Base-by-base conservation (phyloP, 345 rosid genomes). In the Eucalyptus grandis region DNA sequence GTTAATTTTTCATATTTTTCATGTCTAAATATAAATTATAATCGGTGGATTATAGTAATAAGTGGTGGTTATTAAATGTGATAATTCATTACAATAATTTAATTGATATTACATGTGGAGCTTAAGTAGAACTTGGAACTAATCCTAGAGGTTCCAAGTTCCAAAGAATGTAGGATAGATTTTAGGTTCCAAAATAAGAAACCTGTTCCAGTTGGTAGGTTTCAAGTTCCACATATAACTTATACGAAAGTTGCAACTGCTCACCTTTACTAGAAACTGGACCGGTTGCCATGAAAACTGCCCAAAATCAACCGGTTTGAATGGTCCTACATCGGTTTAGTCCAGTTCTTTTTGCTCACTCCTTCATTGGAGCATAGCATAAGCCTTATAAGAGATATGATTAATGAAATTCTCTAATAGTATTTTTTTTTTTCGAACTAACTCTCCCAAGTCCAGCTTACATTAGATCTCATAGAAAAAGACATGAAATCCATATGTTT, bases 171-270 rank as follows among this genome's bases (percentile, higher is more conserved):
- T 14, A 51, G 3, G 21, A 17, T 51, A 51, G 21, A 1, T 51
- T 51, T 14, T 2, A 6, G 0, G 8, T 51, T 51, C 21, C 8
- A 51, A 51, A 22, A 56, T 56, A 56, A 56, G 30, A 2, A 56
- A 56, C 62, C 1, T 2, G 1, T 56, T 56, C 12, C 0, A 56
- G 13, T 24, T 1, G 12, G 12, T 56, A 56, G 1, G 62, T 56
- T 56, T 56, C 27, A 56, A 9, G 6, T 56, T 2, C 3, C 3
- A 56, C 62, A 3, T 56, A 24, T 11, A 22, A 56, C 30, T 56
- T 22, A 10, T 56, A 56, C 13, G 1, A 0, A 56, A 56, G 12
- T 6, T 9, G 3, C 1, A 56, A 56, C 1, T 9, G 2, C 27
- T 56, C 30, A 56, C 12, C 1, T 10, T 22, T 56, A 56, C 27